Conservation (phyloP, 768 basidiomycete genomes). For the Collybia sordida region DNA sequence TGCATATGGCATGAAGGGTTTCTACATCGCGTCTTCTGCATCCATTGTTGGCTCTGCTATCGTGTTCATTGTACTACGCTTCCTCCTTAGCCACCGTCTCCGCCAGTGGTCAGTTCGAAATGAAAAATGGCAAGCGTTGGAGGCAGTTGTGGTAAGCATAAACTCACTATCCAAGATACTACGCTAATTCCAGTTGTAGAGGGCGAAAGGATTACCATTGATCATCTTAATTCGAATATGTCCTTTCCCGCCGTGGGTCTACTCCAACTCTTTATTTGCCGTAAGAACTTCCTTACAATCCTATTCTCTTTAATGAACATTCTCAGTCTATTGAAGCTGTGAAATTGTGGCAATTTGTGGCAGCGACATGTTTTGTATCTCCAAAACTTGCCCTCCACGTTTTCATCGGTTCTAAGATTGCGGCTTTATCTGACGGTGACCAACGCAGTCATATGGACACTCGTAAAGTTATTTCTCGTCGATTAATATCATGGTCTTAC, state of each 20-base stretch:
- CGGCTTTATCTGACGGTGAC: slow-evolving; percentile 73
- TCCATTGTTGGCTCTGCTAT: slow-evolving; percentile 65
- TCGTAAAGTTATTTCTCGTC: slow-evolving; percentile 38
- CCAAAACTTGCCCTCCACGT: slow-evolving; percentile 74
- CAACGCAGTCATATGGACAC: slow-evolving; percentile 75
- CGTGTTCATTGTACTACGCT: slow-evolving; percentile 60
- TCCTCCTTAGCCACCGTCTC: slow-evolving; percentile 54
- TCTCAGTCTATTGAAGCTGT: slow-evolving; percentile 72
- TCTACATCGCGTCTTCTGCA: slow-evolving; percentile 58
- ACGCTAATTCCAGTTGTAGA: slow-evolving; percentile 33
- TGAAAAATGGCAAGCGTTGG: slow-evolving; percentile 76
- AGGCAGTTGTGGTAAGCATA: slow-evolving; percentile 66
- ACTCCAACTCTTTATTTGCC: slow-evolving; percentile 78
- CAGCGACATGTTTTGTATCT: slow-evolving; percentile 69
- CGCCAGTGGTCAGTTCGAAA: slow-evolving; percentile 60
- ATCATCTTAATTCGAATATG: slow-evolving; percentile 81
- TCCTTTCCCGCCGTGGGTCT: slow-evolving; percentile 86
- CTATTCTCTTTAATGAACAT: not conserved
- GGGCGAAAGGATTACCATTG: slow-evolving; percentile 74
- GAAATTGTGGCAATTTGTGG: slow-evolving; percentile 69
- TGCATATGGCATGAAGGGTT: slow-evolving; percentile 79
- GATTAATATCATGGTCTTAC: slow-evolving; percentile 1
- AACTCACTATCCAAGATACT: not conserved
- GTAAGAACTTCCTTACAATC: slow-evolving; percentile 38
- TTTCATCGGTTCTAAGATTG: slow-evolving; percentile 78